These are phyloP conservation scores for Medicago arabica DNA, from an alignment of 306 rosid species.

Conservation along the genomic window DNA sequence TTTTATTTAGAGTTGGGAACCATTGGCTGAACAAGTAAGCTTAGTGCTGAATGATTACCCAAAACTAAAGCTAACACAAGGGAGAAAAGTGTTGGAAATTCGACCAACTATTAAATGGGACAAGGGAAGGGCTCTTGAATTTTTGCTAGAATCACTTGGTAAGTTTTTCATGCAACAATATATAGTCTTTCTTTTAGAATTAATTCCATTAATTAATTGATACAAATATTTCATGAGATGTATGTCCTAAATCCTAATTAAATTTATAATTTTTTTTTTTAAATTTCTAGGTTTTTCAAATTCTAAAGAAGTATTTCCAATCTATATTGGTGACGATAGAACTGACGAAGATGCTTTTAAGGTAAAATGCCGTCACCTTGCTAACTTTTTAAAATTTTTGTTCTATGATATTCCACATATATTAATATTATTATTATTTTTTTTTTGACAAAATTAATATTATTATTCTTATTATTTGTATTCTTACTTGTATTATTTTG, in stretches of 20 bases:
- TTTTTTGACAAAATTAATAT: too few relatives aligned
- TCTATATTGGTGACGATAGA: slow-evolving; percentile 89
- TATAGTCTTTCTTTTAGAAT: background rate
- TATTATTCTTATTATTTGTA: slow-evolving; percentile 3
- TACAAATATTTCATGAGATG: background rate
- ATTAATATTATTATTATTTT: background rate
- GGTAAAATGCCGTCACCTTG: slow-evolving; percentile 45
- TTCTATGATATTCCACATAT: too few relatives aligned
- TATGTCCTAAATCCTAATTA: background rate
- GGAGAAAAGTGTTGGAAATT: slow-evolving; percentile 86
- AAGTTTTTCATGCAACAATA: slow-evolving; percentile 34
- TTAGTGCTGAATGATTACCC: slow-evolving; percentile 70
- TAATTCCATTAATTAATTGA: background rate
- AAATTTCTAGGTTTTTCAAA: slow-evolving; percentile 63
- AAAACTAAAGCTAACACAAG: slow-evolving; percentile 68
- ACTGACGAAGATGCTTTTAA: slow-evolving; percentile 96
- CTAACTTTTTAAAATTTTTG: background rate
- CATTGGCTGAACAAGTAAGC: slow-evolving; percentile 75
- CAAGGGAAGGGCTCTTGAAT: slow-evolving; percentile 96
- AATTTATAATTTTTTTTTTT: background rate
- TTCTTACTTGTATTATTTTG: background rate
- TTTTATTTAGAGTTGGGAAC: slow-evolving; percentile 65
- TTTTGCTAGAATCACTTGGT: slow-evolving; percentile 85
- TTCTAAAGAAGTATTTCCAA: slow-evolving; percentile 67
- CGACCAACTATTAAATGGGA: slow-evolving; percentile 97